Base-by-base conservation (phyloP, 495 filamentous ascomycete species). In the Cryomyces minteri region DNA sequence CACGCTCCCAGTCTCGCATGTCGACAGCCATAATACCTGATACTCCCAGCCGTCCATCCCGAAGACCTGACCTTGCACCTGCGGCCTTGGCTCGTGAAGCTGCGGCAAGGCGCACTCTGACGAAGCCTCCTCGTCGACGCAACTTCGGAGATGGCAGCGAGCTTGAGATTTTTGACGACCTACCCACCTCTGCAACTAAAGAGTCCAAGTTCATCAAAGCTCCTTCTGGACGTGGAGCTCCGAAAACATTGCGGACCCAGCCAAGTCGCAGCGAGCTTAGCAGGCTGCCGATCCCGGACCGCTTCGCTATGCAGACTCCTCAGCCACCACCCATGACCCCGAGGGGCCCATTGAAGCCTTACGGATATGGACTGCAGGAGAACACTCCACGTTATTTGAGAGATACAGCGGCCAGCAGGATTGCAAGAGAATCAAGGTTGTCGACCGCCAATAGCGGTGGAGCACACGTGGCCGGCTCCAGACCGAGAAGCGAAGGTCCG, bases 81-180 rank as follows among this genome's bases (percentile, higher is more conserved):
- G 39, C 59, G 39, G 54, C 64, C 18, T 54, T 76, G 30, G 61
- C 68, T 48, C 68, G 69, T 45, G 69, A 80, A 52, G 73, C 73
- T 30, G 64, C 72, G 28, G 60, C 68, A 2, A 83, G 82, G 58
- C 68, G 71, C 37, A 77, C 77, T 29, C 62, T 94, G 37, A 84
- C 71, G 48, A 77, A 80, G 58, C 88, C 86, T 4, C 72, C 75
- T n/a, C 31, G 47, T 36, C 70, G 76, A 45, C 76, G 79, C 31
- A 77, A 84, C 54, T 98, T 88, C 63, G 90, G 90, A 4, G 85
- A 94, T 62, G 90, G 90, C 18, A 82, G 73, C 36, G 90, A 98
- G 59, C 65, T 98, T 31, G 88, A 95, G 48, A 74, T 72, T 9
- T 96, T 98, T 58, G 90, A 96, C 53, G 90, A 98, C 63, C 65